These are phyloP conservation scores for Hymenoscyphus infarciens DNA, from an alignment of 2,329 filamentous ascomycete species.

Conservation along the genomic window DNA sequence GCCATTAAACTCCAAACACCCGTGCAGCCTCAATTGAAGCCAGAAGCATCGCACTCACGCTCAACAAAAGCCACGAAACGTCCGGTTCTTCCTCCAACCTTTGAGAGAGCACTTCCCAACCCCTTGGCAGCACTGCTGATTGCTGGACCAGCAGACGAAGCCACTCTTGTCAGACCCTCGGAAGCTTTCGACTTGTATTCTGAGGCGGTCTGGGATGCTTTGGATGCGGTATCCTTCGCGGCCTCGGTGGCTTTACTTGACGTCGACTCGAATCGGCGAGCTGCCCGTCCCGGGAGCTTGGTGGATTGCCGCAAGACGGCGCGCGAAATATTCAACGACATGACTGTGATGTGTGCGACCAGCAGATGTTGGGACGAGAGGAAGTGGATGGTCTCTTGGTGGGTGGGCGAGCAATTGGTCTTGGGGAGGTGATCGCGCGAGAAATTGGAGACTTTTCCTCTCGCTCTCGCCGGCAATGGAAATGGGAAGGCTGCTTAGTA, in stretches of 20 bases:
- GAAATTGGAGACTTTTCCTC: conserved; percentile 23
- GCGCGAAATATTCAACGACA: conserved; percentile 34
- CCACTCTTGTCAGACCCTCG: conserved; percentile 78
- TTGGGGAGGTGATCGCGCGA: conserved; percentile 23
- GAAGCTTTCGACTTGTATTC: conserved; percentile 63
- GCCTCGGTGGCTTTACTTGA: conserved; percentile 46
- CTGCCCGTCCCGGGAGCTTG: conserved; percentile 29
- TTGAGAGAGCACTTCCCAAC: conserved; percentile 62
- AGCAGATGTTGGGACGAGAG: conserved; percentile 21
- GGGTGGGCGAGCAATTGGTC: conserved; percentile 30
- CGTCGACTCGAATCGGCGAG: conserved; percentile 55
- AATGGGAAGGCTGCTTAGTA: not conserved
- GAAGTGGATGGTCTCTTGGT: conserved; percentile 18
- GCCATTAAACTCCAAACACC: conserved; percentile 22
- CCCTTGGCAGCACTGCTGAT: conserved; percentile 69
- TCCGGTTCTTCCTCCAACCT: conserved; percentile 80
- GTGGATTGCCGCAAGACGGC: conserved; percentile 32
- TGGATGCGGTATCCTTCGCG: conserved; percentile 38
- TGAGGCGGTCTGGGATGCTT: conserved; percentile 43
- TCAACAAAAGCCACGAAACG: conserved; percentile 75
- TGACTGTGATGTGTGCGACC: conserved; percentile 25
- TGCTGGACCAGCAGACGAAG: conserved; percentile 74
- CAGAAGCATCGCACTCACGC: conserved; percentile 57
- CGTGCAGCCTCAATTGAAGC: conserved; percentile 6
- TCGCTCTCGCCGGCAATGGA: conserved; percentile 20